Evolutionary conservation across 2,329 filamentous ascomycete genomes (phyloP), one percentile per base, ranked within the genome.

Genomic region (Colletotrichum nymphaeae): DNA sequence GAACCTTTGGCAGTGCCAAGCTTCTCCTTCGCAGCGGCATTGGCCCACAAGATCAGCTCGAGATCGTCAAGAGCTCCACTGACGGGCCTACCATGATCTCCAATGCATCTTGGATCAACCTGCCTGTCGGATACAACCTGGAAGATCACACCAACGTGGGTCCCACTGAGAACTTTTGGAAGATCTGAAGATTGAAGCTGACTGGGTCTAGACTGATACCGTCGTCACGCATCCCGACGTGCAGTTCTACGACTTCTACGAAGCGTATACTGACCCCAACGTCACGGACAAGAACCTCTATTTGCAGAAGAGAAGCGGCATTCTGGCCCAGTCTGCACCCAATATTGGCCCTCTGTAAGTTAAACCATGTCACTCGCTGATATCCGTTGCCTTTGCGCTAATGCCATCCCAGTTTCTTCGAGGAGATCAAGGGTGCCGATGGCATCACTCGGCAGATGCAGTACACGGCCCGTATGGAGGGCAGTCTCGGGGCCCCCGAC

Each of bases 1-100:
- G 93, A 60, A 85, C 92, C 1, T 93, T 94, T 74, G 91, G 91
- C n/a, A 91, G 91, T 2, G 86, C 92, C 16, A 93, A 93, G 81
- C 84, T 95, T 60, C 86, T 94, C 2, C 86, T 93, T 81, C 87
- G 92, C 77, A 92, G 90, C 62, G 86, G 93, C 76, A 94, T 93
- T 75, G 93, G 92, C 5, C 91, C 91, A 26, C 81, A 83, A 83
- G 86, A 90, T 84, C 84, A 94, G 78, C 84, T 92, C 28, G 79
- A 84, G 24, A 79, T 90, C 14, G 88, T 91, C 35, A 81, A 86
- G 60, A 81, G 78, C 64, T 89, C 88, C 1, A 80, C 80, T 1
- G 89, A 91, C 74, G 87, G 87, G 0, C 76, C 84, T 16, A 86
- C 84, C 2, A 88, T 91, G 85, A 86, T 89, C 28, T 79, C 82